Base-by-base conservation (phyloP, 1,284 basidiomycete genomes). In the Lignosus rhinocerotis region DNA sequence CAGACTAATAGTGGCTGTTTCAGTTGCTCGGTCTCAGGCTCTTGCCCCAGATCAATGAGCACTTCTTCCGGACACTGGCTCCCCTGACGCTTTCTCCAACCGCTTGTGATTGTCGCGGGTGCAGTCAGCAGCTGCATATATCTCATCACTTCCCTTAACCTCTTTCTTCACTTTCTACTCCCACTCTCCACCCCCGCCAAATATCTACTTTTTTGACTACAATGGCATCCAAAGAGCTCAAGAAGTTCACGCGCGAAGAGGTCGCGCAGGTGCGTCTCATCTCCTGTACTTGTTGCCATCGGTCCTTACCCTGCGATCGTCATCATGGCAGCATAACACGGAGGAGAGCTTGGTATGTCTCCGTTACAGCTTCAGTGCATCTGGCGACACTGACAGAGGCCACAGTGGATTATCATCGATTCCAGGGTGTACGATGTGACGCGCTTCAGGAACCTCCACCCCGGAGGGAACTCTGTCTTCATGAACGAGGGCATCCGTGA, bases 381-480 rank as follows among this genome's bases (percentile, higher is more conserved):
- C 25, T 19, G 32, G 21, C 10, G 32, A 45, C n/a, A 30, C 49
- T 59, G 19, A 54, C 21, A 19, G 2, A 9, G 39, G 30, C 25
- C 21, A 2, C 64, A 90, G 87, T 95, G 92, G 91, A 76, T 94
- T 64, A 82, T 93, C 61, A 81, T 96, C 66, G 93, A 95, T 72
- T 81, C 87, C 19, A 88, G 86, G 68, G 91, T 95, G 32, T 94
- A 89, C 73, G 88, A 93, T 72, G 76, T 94, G 31, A 84, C 86
- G 56, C 87, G 85, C 65, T 96, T 96, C 72, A 83, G 80, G 54
- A 80, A 78, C 53, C 78, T 95, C 64, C 94, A 96, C 71, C 94
- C 94, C 0, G 93, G 94, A 52, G 94, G 94, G 10, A 69, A 81
- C 0, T 81, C 85, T 7, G 92, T 93, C 16, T 79, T 96, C 30